phyloP scores from a whole-genome alignment of 2,329 filamentous ascomycete species.

The Cryphonectria radicalis region DNA sequence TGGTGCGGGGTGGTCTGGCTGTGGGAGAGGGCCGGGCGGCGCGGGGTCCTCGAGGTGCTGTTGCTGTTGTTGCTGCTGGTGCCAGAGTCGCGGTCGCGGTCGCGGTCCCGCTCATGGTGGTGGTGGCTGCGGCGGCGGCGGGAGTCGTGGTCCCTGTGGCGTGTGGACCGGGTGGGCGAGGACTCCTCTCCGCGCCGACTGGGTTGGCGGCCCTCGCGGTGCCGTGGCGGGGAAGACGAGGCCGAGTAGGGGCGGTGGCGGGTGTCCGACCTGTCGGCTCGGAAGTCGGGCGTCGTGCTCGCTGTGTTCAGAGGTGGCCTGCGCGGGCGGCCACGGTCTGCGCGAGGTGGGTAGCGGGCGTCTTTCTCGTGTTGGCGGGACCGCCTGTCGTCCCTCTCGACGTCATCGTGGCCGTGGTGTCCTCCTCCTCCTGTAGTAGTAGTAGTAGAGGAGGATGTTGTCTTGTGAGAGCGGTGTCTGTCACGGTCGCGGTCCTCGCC shows the following conservation, averaged over 20 bases:
- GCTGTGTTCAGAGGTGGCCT: slow-evolving; percentile 21
- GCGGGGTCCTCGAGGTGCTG: slow-evolving; percentile 12
- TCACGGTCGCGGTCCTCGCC: slow-evolving; percentile 15
- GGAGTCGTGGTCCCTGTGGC: slow-evolving; percentile 14
- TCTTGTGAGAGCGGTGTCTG: slow-evolving; percentile 4
- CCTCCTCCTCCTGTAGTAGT: neutral
- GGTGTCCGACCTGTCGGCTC: slow-evolving; percentile 14
- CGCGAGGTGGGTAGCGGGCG: slow-evolving; percentile 24
- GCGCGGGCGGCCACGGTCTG: slow-evolving; percentile 25
- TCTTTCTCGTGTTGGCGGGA: slow-evolving; percentile 18
- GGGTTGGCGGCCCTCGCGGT: slow-evolving; percentile 4
- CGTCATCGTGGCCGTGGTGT: slow-evolving; percentile 6
- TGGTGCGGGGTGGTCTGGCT: slow-evolving; percentile 7
- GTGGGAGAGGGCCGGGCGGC: neutral
- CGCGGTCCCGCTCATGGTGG: neutral
- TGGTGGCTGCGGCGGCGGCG: slow-evolving; percentile 1
- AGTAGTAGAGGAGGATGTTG: neutral
- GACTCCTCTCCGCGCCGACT: neutral
- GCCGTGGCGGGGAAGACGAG: slow-evolving; percentile 20
- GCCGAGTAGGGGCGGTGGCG: slow-evolving; percentile 18
- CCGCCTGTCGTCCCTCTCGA: slow-evolving; percentile 6
- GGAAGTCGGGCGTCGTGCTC: slow-evolving; percentile 23
- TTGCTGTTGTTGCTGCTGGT: slow-evolving; percentile 1
- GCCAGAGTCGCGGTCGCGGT: slow-evolving; percentile 1
- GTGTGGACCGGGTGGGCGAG: slow-evolving; percentile 13